Conservation (phyloP, 768 basidiomycete species). For the Lactarius hengduanensis region DNA sequence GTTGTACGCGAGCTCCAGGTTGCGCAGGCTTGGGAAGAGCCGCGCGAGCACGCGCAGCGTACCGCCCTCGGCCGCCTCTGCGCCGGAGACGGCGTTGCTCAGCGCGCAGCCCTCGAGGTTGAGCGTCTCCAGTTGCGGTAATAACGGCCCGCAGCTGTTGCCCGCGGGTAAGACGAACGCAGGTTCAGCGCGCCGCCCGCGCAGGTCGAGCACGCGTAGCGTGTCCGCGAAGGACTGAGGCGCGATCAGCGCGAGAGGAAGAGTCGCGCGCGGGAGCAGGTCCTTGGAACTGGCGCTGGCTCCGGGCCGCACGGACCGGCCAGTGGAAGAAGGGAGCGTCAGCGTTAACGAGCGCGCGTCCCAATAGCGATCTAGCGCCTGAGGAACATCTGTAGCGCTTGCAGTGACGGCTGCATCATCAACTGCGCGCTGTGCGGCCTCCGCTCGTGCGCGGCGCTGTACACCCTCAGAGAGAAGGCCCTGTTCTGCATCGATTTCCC, state of each 20-base stretch:
- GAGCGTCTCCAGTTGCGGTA: constrained; percentile 74
- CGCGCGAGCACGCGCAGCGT: constrained; percentile 57
- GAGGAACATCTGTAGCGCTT: constrained; percentile 8
- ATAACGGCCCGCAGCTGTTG: constrained; percentile 39
- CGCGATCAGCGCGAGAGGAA: constrained; percentile 25
- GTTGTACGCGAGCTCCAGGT: constrained; percentile 78
- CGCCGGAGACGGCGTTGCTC: constrained; percentile 49
- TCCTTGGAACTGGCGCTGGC: neutral
- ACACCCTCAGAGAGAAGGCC: constrained; percentile 75
- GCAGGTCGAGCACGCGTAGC: constrained; percentile 50
- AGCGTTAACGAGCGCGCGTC: constrained; percentile 19
- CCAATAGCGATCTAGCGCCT: constrained; percentile 25
- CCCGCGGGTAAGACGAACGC: constrained; percentile 53
- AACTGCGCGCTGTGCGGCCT: constrained; percentile 38
- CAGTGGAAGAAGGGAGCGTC: constrained; percentile 23
- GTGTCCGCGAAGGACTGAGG: constrained; percentile 27
- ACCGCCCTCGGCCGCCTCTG: constrained; percentile 49
- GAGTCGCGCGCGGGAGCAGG: constrained; percentile 22
- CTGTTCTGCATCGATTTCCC: constrained; percentile 79
- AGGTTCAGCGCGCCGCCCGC: constrained; percentile 65
- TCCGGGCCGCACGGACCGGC: constrained; percentile 10
- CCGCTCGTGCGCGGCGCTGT: constrained; percentile 59
- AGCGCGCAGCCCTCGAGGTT: constrained; percentile 72
- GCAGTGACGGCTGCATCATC: constrained; percentile 25
- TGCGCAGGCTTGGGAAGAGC: constrained; percentile 69